Conservation (phyloP, 805 yeast genomes). For the Trichomonascus vanleenenianus region DNA sequence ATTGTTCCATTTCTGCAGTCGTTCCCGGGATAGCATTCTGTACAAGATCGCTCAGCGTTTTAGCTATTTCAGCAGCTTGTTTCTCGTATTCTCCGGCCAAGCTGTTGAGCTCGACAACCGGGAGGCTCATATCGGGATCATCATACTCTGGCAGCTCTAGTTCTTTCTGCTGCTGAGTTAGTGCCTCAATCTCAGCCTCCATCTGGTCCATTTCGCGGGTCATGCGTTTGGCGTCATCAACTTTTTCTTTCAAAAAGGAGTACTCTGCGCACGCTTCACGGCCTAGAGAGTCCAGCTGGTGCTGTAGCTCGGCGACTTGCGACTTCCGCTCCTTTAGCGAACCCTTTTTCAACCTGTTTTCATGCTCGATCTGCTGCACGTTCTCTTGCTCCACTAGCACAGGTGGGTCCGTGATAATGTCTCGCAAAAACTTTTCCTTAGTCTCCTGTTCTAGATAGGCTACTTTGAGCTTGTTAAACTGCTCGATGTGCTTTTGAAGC, state of each 20-base stretch:
- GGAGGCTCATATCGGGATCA: slow-evolving; percentile 23
- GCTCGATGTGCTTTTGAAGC: slow-evolving; percentile 13
- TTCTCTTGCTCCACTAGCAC: slow-evolving; percentile 29
- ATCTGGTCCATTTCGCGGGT: slow-evolving; percentile 26
- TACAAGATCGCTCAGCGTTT: slow-evolving; percentile 9
- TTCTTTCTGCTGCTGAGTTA: slow-evolving; percentile 20
- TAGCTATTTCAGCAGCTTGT: slow-evolving; percentile 11
- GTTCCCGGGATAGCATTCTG: slow-evolving; percentile 10
- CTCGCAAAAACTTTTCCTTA: slow-evolving; percentile 55
- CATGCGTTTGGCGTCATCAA: slow-evolving; percentile 22
- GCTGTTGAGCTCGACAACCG: slow-evolving; percentile 25
- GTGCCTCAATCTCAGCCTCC: slow-evolving; percentile 26
- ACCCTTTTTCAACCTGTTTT: slow-evolving; percentile 23
- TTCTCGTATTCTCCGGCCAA: slow-evolving; percentile 23
- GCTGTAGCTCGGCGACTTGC: slow-evolving; percentile 17
- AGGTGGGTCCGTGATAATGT: slow-evolving; percentile 34
- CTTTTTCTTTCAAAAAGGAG: slow-evolving; percentile 17
- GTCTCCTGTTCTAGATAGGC: slow-evolving; percentile 66
- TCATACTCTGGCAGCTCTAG: slow-evolving; percentile 20
- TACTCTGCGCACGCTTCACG: slow-evolving; percentile 13
- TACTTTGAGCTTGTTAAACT: slow-evolving; percentile 50
- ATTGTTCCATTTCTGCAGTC: slow-evolving; percentile 8
- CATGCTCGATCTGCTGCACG: slow-evolving; percentile 26
- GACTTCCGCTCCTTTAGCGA: slow-evolving; percentile 25
- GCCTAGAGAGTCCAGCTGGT: slow-evolving; percentile 13